These are phyloP conservation scores for Spizellomyces punctatus DNA, from an alignment of 192 early-diverging fungal species.

Conservation along the genomic window DNA sequence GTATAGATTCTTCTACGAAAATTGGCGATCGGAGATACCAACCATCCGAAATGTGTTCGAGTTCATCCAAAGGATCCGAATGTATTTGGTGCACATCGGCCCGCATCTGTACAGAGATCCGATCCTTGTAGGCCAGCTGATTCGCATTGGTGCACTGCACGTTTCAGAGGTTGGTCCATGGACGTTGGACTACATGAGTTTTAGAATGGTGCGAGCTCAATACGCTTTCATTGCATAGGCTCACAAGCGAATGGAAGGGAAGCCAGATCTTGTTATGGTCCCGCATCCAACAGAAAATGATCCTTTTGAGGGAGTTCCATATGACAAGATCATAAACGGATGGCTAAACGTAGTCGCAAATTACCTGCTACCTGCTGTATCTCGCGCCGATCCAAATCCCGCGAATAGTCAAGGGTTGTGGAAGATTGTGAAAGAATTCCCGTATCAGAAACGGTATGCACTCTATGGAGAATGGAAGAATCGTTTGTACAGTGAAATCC, in stretches of 20 bases:
- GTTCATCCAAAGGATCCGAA: conserved; percentile 21
- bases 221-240: background rate
- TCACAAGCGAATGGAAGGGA: background rate
- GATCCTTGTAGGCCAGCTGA: conserved; percentile 44
- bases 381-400: conserved; percentile 64
- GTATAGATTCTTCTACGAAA: conserved; percentile 57
- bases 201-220: background rate
- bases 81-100: conserved; percentile 41
- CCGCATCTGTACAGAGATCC: conserved; percentile 46
- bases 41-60: conserved; percentile 15
- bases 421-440: conserved; percentile 61
- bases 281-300: conserved; percentile 19
- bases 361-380: conserved; percentile 71
- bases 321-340: conserved; percentile 24
- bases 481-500: conserved; percentile 53
- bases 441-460: conserved; percentile 64
- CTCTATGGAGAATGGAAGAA: conserved; percentile 83
- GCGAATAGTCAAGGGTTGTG: conserved; percentile 66
- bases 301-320: conserved; percentile 1
- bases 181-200: conserved; percentile 7
- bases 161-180: conserved; percentile 18
- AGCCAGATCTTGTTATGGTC: background rate
- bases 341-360: conserved; percentile 50
- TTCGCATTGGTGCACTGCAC: conserved; percentile 47
- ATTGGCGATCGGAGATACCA: conserved; percentile 57